Percentiles rank a stretch among this genome's conserved stretches.
phyloP scores from a whole-genome alignment of 2,329 filamentous ascomycete genomes.

The Aureobasidium sp. region DNA sequence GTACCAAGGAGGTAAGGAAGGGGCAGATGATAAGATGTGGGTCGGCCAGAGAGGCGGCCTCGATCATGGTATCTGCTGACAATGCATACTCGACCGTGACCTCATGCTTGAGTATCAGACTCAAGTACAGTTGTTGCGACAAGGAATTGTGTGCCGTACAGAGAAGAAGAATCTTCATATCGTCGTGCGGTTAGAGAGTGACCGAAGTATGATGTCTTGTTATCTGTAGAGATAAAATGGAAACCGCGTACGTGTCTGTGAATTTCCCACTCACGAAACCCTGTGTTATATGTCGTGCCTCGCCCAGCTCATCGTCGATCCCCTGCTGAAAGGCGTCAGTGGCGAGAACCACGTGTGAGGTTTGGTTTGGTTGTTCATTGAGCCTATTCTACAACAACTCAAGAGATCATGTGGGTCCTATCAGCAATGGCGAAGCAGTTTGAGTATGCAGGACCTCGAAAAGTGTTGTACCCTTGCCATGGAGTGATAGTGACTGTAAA shows the following conservation, averaged over 20 bases:
- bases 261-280: neutral
- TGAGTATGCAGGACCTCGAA: neutral
- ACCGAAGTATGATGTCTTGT: neutral
- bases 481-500: neutral
- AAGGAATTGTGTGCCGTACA: conserved; percentile 40
- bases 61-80: conserved; percentile 28
- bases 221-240: no score
- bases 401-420: neutral
- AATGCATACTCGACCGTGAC: conserved; percentile 35
- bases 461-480: neutral
- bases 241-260: neutral
- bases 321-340: neutral
- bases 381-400: neutral
- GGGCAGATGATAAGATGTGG: conserved; percentile 37
- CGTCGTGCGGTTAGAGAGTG: neutral
- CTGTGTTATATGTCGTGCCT: neutral
- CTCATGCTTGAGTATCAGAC: conserved; percentile 29
- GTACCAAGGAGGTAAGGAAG: conserved; percentile 34
- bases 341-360: neutral
- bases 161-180: conserved; percentile 37
- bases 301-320: neutral
- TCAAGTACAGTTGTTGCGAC: conserved; percentile 34
- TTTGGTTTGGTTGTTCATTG: neutral
- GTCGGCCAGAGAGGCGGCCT: conserved; percentile 30
- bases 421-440: neutral